Percentiles rank a stretch among this genome's conserved stretches.
These are phyloP conservation scores for Starmerella ratchasimensis DNA, from an alignment of 805 yeast species.

Conservation along the genomic window DNA sequence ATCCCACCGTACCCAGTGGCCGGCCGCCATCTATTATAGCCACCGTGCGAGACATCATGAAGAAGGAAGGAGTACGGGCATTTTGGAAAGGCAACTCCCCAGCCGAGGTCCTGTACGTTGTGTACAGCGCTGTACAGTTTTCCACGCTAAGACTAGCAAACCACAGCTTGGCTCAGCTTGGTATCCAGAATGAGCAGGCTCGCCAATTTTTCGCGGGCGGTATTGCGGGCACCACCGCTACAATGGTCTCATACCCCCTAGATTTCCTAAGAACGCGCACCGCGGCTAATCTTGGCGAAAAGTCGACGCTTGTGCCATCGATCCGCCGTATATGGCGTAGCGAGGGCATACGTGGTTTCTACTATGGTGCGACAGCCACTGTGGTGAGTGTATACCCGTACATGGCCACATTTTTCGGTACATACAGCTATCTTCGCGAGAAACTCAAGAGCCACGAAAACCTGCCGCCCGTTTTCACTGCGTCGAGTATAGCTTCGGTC, in stretches of 20 bases:
- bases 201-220: conserved; percentile 56
- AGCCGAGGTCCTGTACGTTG: conserved; percentile 70
- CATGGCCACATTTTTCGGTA: conserved; percentile 50
- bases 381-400: conserved; percentile 52
- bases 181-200: conserved; percentile 21
- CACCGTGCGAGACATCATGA: conserved; percentile 33
- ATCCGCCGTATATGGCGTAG: conserved; percentile 25
- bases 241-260: conserved; percentile 69
- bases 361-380: conserved; percentile 37
- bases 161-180: conserved; percentile 11
- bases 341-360: conserved; percentile 38
- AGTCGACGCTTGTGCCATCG: conserved; percentile 20
- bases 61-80: conserved; percentile 56
- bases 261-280: conserved; percentile 80
- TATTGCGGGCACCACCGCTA: conserved; percentile 62
- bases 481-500: conserved; percentile 68
- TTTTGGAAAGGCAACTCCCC: conserved; percentile 97
- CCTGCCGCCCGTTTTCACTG: conserved; percentile 23
- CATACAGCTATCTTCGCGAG: conserved; percentile 18
- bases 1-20: background rate
- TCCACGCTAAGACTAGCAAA: conserved; percentile 51
- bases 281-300: conserved; percentile 42
- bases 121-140: conserved; percentile 81
- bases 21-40: conserved; percentile 6
- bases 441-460: conserved; percentile 2